Conservation (phyloP, 1,284 basidiomycete genomes). For the Takashimella tepidaria region DNA sequence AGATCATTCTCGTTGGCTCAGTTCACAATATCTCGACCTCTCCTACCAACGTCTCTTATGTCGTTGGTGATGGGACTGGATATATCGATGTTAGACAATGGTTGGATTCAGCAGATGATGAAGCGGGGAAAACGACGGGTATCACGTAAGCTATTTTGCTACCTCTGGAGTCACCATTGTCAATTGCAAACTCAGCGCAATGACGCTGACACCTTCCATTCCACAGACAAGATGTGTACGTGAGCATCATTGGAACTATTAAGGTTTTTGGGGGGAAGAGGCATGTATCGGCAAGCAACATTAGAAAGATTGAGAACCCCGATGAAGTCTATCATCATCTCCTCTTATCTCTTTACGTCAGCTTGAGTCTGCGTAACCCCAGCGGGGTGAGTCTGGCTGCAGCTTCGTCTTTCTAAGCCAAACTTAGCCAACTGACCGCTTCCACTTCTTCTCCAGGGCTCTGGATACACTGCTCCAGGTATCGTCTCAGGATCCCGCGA, state of each 20-base stretch:
- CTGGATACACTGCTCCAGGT: conserved; percentile 4
- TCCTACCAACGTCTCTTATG: conserved; percentile 76
- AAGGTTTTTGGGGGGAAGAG: conserved; percentile 80
- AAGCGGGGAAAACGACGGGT: conserved; percentile 52
- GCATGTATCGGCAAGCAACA: conserved; percentile 70
- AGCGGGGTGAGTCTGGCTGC: conserved; percentile 32
- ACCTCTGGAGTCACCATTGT: background rate
- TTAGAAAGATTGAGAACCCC: conserved; percentile 63
- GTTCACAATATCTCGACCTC: conserved; percentile 65
- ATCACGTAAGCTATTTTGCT: conserved; percentile 39
- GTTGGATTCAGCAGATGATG: conserved; percentile 65
- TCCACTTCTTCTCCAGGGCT: conserved; percentile 2
- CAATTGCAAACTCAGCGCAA: background rate
- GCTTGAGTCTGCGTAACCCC: conserved; percentile 49
- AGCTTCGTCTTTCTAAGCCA: conserved; percentile 8
- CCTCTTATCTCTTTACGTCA: conserved; percentile 56
- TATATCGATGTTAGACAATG: conserved; percentile 82
- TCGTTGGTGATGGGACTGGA: conserved; percentile 85
- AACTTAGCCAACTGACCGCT: background rate
- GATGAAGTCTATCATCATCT: conserved; percentile 82
- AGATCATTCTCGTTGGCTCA: conserved; percentile 65
- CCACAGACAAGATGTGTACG: conserved; percentile 69
- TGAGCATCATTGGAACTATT: conserved; percentile 83
- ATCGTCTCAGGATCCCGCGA: conserved; percentile 6
- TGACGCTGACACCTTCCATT: background rate